Evolutionary conservation across 164 flowering plant species (phyloP), one percentile per base, ranked within the genome.

Genomic region (Magnolia changhungtana): DNA sequence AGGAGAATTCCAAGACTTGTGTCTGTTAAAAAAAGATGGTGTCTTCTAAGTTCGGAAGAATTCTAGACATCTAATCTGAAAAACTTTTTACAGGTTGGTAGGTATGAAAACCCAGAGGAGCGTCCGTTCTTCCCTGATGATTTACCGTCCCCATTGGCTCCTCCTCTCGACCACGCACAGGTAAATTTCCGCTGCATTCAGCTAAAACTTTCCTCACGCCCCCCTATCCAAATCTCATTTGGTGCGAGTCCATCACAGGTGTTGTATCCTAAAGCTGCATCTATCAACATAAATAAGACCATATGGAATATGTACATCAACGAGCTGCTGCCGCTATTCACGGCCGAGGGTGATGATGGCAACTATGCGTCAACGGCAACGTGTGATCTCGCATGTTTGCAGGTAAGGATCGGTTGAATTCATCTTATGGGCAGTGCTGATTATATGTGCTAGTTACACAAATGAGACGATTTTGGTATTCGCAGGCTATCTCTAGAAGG

Each of bases 401-500:
- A 96, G 95, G 99, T 94, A 78, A 27, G 69, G 37, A 71, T 74
- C 0, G 51, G 59, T 8, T 31, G 45, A 37, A 37, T 37, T 10
- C 66, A 50, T 65, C 2, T 23, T 73, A n/a, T 50, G 14, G 7
- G 45, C 45, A 37, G 45, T 37, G 45, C 69, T 55, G 23, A 50
- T 29, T 29, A 31, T 63, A 72, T 67, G 4, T 7, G 31, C 29
- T 16, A 7, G 45, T 68, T 8, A 29, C 27, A 68, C 11, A 21
- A 37, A 37, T 37, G 45, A 37, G 45, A 37, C 45, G 45, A 5
- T 37, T 37, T 37, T 37, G 45, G 58, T 59, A 24, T 52, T 63
- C 76, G 23, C 84, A 96, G 99, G 97, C 92, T 37, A 81, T 96
- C 23, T 92, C 99, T 18, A 87, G 89, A 79, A 91, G 99, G 76